These are phyloP conservation scores for Piloderma croceum DNA, from an alignment of 768 basidiomycete genomes.

Conservation along the genomic window DNA sequence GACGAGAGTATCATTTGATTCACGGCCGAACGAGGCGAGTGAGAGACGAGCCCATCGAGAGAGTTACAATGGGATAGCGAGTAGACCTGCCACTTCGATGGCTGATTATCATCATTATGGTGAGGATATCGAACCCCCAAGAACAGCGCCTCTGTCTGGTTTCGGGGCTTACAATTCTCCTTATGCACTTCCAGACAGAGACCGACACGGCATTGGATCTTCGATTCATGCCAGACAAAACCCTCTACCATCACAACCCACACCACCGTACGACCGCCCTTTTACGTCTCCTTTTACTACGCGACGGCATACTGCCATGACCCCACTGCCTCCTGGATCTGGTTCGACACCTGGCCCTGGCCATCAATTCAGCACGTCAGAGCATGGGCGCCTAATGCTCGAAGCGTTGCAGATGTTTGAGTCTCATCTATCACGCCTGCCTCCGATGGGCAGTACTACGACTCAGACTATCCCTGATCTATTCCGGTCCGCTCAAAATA, in stretches of 20 bases:
- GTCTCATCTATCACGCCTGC: slow-evolving; percentile 52
- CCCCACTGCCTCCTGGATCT: slow-evolving; percentile 12
- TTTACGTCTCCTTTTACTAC: not conserved
- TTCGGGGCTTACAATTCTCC: slow-evolving; percentile 39
- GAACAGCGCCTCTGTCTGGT: slow-evolving; percentile 34
- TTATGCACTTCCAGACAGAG: slow-evolving; percentile 26
- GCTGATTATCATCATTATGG: slow-evolving; percentile 37
- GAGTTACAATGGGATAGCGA: too few species aligned
- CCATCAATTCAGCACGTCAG: slow-evolving; percentile 29
- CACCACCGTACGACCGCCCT: not conserved
- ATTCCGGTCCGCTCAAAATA: slow-evolving; percentile 52
- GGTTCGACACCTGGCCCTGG: slow-evolving; percentile 6
- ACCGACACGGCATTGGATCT: slow-evolving; percentile 16
- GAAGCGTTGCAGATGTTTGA: slow-evolving; percentile 71
- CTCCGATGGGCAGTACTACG: slow-evolving; percentile 35
- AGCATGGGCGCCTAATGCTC: slow-evolving; percentile 66
- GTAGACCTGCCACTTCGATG: slow-evolving; percentile 53
- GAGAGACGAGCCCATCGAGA: slow-evolving; percentile 21
- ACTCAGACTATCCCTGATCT: slow-evolving; percentile 47
- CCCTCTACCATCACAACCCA: not conserved
- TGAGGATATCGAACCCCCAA: slow-evolving; percentile 25
- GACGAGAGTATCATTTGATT: too few species aligned
- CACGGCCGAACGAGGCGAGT: too few species aligned
- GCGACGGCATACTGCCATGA: slow-evolving; percentile 10
- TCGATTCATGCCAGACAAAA: slow-evolving; percentile 5